Conservation (phyloP, 768 basidiomycete genomes). For the Macrolepiota dolichaula region DNA sequence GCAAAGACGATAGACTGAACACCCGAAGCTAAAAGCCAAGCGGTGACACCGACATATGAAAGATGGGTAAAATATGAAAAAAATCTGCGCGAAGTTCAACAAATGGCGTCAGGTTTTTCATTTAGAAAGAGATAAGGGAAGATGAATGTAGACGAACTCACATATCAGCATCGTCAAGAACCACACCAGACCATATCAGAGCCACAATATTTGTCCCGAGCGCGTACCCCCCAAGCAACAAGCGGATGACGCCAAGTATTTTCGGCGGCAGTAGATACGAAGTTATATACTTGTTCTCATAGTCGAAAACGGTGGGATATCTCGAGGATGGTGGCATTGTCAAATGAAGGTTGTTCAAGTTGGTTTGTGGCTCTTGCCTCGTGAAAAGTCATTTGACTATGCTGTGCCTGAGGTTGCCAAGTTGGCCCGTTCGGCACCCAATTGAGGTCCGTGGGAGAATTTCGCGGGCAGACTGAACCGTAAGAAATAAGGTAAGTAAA, state of each 20-base stretch:
- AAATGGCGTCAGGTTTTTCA: neutral
- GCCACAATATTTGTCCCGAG: slow-evolving; percentile 6
- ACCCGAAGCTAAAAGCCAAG: slow-evolving; percentile 16
- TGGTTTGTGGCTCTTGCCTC: no score
- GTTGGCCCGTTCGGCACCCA: no score
- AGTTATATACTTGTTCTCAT: slow-evolving; percentile 10
- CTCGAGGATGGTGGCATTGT: slow-evolving; percentile 28
- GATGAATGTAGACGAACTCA: neutral
- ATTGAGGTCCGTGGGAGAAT: no score
- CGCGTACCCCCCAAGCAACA: slow-evolving; percentile 9
- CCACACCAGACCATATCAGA: slow-evolving; percentile 1
- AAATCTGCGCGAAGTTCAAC: slow-evolving; percentile 3
- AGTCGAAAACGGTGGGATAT: slow-evolving; percentile 7
- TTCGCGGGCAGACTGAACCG: no score
- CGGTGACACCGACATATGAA: slow-evolving; percentile 11
- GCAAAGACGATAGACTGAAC: slow-evolving; percentile 11
- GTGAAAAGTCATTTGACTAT: no score
- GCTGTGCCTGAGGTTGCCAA: no score
- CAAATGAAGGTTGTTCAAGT: neutral
- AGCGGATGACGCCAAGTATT: slow-evolving; percentile 6
- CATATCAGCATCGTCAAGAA: neutral
- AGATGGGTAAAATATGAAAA: slow-evolving; percentile 17
- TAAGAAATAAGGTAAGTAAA: no score
- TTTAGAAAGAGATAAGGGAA: neutral
- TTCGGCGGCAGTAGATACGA: slow-evolving; percentile 12